Conservation (phyloP, 1,284 basidiomycete species). For the Trichosporon sp. region DNA sequence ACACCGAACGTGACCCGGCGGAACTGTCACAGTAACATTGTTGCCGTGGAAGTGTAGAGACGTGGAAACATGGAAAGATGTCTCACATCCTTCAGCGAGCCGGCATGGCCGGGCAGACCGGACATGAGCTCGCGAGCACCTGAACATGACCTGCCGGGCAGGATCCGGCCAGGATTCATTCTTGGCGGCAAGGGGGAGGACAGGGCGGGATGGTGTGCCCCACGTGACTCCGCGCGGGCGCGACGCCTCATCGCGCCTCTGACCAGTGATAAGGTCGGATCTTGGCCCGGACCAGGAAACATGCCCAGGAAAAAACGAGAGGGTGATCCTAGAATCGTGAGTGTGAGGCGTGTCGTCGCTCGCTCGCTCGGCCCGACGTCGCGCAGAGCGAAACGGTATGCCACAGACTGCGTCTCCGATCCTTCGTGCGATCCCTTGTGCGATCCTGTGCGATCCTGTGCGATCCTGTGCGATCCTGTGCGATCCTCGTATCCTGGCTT, state of each 20-base stretch:
- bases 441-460: too few relatives aligned
- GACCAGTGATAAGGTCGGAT: not conserved
- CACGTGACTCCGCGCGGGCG: not conserved
- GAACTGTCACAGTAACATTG: not conserved
- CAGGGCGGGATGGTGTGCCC: not conserved
- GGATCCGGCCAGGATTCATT: not conserved
- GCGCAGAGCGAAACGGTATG: too few relatives aligned
- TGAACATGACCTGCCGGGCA: not conserved
- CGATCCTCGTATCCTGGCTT: too few relatives aligned
- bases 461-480: too few relatives aligned
- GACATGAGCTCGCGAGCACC: not conserved
- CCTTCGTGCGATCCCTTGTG: too few relatives aligned
- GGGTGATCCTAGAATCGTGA: not conserved
- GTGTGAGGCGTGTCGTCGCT: not conserved
- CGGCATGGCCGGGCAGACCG: not conserved
- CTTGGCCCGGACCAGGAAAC: not conserved
- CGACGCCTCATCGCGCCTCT: not conserved
- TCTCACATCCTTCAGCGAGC: not conserved
- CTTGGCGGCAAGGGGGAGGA: not conserved
- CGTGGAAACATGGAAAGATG: conserved; percentile 2
- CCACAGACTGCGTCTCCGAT: too few relatives aligned
- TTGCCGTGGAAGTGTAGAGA: not conserved
- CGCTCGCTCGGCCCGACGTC: not conserved
- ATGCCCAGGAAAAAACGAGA: not conserved
- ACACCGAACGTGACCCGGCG: too few relatives aligned